Base-by-base conservation (phyloP, 441 rosid species). In the Omphalea diandra region DNA sequence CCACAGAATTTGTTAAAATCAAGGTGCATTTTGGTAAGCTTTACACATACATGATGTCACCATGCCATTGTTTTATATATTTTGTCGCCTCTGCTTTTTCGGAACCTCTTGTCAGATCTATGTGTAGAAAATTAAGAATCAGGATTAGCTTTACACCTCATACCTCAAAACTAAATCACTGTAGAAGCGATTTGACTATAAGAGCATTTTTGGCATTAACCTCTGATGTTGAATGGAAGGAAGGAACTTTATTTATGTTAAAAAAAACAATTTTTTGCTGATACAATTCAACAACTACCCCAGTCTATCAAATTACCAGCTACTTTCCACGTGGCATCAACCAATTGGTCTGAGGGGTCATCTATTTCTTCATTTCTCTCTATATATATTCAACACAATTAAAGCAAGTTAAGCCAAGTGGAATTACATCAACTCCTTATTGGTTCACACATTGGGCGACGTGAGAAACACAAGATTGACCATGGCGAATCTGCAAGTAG, bases 381-480 rank as follows among this genome's bases (percentile, higher is more conserved):
- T 61, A 29, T 75, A 75, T 73, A 56, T 56, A 72, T 52, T 67
- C 26, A 53, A 58, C 27, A 57, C 15, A 24, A 41, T 14, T 5
- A 9, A 20, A 66, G 49, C n/a, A 26, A 26, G 33, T 7, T 53
- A 62, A 72, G 55, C 46, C 7, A 7, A 31, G 22, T n/a, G n/a
- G n/a, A n/a, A n/a, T n/a, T n/a, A n/a, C n/a, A n/a, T n/a, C n/a
- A n/a, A n/a, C n/a, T n/a, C n/a, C n/a, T n/a, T n/a, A n/a, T n/a
- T n/a, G n/a, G n/a, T n/a, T n/a, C n/a, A n/a, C n/a, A n/a, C n/a
- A 20, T 71, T 24, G 80, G 82, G 72, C 70, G 82, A 68, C 81
- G 81, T 52, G 26, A 38, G 46, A 56, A n/a, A 52, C 43, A 33
- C 15, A 75, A 68, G 75, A 76, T 67, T 41, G 11, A 26, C 17